phyloP scores from a whole-genome alignment of 352 stramenopile genomes.

The Phytophthora parvispora region DNA sequence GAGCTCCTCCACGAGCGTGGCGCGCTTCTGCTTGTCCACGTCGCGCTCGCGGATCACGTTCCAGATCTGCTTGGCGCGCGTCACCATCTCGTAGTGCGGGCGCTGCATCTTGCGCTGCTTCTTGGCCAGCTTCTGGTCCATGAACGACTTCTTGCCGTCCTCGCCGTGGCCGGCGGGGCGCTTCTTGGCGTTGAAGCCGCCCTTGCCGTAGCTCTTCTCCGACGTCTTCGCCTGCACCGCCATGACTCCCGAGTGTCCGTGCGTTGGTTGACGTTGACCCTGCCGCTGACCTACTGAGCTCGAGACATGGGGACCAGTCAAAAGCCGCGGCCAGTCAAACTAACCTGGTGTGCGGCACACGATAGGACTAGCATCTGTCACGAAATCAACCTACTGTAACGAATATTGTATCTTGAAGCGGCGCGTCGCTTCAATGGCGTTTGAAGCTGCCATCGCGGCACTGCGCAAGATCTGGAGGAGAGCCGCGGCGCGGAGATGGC shows the following conservation, averaged over 20 bases:
- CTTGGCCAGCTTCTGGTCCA: constrained; percentile 92
- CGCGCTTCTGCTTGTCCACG: constrained; percentile 85
- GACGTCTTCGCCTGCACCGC: constrained; percentile 34
- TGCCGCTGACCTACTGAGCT: constrained; percentile 10
- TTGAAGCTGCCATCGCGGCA: too few species aligned
- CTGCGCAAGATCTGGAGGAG: constrained; percentile 10
- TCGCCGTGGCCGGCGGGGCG: constrained; percentile 54
- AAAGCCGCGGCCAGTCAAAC: constrained; percentile 40
- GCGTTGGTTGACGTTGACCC: too few species aligned
- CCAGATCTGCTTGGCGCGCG: constrained; percentile 96
- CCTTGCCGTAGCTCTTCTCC: constrained; percentile 31
- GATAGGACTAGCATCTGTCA: neutral
- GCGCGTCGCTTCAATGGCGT: constrained; percentile 19
- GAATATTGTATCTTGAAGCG: constrained; percentile 30
- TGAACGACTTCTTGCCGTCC: constrained; percentile 84
- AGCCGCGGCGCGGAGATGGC: constrained; percentile 29
- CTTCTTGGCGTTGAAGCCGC: constrained; percentile 70
- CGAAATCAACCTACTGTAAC: neutral
- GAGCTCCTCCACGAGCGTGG: constrained; percentile 92
- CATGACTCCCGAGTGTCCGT: constrained; percentile 35
- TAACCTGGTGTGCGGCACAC: neutral
- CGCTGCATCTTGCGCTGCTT: constrained; percentile 96
- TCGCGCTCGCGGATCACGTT: constrained; percentile 94
- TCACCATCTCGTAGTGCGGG: constrained; percentile 95
- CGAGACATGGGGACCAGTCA: too few species aligned